Evolutionary conservation across 495 filamentous ascomycete genomes (phyloP).

Genomic region (Penicillium cinerascens): DNA sequence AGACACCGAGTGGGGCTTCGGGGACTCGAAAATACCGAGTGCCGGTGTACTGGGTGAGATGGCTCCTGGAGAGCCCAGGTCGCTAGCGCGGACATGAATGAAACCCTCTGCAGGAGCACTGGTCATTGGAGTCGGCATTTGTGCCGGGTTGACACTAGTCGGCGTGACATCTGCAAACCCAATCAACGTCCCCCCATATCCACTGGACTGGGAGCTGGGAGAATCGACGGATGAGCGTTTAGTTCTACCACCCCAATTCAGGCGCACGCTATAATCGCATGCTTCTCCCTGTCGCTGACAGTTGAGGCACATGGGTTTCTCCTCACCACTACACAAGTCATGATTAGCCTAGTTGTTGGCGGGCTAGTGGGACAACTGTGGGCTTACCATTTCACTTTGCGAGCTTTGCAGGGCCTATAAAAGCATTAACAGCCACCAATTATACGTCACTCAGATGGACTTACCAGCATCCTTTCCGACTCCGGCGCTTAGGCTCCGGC

Average conservation of each 20-base stretch:
- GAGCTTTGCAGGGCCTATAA: slow-evolving; percentile 73
- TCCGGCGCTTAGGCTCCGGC: slow-evolving; percentile 66
- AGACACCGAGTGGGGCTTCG: slow-evolving; percentile 20
- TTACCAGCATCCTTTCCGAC: slow-evolving; percentile 84
- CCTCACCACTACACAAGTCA: slow-evolving; percentile 56
- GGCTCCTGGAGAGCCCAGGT: slow-evolving; percentile 11
- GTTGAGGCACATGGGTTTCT: slow-evolving; percentile 73
- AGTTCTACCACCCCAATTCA: slow-evolving; percentile 78
- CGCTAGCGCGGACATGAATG: slow-evolving; percentile 8
- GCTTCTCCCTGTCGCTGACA: slow-evolving; percentile 71
- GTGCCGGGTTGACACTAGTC: slow-evolving; percentile 7
- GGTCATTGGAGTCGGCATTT: slow-evolving; percentile 12
- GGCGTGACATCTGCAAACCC: slow-evolving; percentile 15
- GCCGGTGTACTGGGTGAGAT: slow-evolving; percentile 19
- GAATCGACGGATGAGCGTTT: slow-evolving; percentile 42
- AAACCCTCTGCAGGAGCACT: slow-evolving; percentile 15
- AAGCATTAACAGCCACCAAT: background rate
- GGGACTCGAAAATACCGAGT: slow-evolving; percentile 24
- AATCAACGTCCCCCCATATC: slow-evolving; percentile 22
- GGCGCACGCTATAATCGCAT: slow-evolving; percentile 81
- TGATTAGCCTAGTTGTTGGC: background rate
- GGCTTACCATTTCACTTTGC: slow-evolving; percentile 77
- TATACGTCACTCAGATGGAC: slow-evolving; percentile 18
- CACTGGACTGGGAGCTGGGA: slow-evolving; percentile 33
- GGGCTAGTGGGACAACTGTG: background rate